Percentiles rank a stretch among this genome's conserved stretches.
phyloP scores from a whole-genome alignment of 179 eudicot species.

The Pouteria campechiana region DNA sequence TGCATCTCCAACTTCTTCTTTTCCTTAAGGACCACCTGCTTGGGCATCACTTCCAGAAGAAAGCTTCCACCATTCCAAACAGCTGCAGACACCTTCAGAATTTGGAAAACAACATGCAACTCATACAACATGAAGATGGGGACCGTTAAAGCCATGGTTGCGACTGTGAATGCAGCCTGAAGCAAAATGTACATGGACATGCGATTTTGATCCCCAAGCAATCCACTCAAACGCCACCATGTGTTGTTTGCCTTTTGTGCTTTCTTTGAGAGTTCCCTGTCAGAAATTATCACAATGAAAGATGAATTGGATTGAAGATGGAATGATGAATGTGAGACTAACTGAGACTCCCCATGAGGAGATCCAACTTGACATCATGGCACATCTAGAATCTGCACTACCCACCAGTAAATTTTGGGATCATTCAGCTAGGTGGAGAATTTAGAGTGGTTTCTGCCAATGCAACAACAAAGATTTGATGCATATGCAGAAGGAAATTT shows the following conservation, averaged over 20 bases:
- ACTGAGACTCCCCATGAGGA: too few relatives aligned
- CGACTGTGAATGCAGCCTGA: conserved; percentile 81
- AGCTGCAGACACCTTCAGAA: conserved; percentile 73
- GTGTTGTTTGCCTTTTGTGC: conserved; percentile 86
- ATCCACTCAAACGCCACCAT: conserved; percentile 87
- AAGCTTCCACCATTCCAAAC: conserved; percentile 98
- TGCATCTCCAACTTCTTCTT: conserved; percentile 50
- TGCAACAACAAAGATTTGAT: too few relatives aligned
- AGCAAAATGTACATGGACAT: conserved; percentile 57
- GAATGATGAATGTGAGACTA: too few relatives aligned
- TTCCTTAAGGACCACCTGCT: conserved; percentile 65
- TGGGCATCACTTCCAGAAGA: conserved; percentile 84
- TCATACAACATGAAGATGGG: conserved; percentile 83
- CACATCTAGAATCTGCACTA: too few relatives aligned
- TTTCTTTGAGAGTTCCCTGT: conserved; percentile 93
- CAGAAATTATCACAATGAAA: too few relatives aligned
- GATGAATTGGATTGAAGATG: too few relatives aligned
- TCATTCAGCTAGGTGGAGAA: too few relatives aligned
- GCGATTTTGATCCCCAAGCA: conserved; percentile 90
- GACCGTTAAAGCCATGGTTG: conserved; percentile 85
- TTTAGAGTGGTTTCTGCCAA: too few relatives aligned
- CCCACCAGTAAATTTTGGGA: too few relatives aligned
- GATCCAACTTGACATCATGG: too few relatives aligned
- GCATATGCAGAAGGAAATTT: too few relatives aligned
- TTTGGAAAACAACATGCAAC: conserved; percentile 57